Conservation (phyloP, 2,329 filamentous ascomycete species). For the Fusarium armeniacum region DNA sequence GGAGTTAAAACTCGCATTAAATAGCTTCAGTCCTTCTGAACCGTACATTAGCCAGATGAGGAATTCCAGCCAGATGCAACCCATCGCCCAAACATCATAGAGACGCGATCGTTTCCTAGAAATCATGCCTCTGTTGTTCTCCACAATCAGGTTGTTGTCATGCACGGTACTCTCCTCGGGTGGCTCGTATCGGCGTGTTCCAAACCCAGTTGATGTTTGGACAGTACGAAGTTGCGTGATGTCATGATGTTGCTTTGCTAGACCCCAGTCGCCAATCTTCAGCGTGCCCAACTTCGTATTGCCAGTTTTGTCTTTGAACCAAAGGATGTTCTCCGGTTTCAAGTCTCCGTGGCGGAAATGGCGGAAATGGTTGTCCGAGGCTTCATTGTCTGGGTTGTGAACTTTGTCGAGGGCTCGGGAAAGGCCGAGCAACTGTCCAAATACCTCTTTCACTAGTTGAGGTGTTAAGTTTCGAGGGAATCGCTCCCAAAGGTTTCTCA, state of each 20-base stretch:
- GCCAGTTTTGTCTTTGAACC: background rate
- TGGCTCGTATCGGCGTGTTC: background rate
- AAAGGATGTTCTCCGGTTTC: background rate
- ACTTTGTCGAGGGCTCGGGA: background rate
- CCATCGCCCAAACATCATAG: background rate
- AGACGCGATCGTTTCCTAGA: background rate
- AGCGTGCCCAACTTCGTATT: background rate
- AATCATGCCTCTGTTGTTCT: background rate
- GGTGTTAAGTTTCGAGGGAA: background rate
- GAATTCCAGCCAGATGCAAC: background rate
- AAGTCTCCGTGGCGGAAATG: background rate
- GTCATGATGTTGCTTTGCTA: background rate
- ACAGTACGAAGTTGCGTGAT: background rate
- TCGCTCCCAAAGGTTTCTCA: background rate
- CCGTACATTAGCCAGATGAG: conserved; percentile 5
- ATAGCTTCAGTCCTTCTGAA: background rate
- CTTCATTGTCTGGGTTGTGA: background rate
- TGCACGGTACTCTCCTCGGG: background rate
- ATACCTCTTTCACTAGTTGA: background rate
- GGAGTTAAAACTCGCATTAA: background rate
- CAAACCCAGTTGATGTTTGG: background rate
- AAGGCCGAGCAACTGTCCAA: background rate
- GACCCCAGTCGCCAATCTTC: background rate
- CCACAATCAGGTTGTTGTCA: background rate
- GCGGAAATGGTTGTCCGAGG: background rate